Percentiles rank a stretch among this genome's conserved stretches.
Evolutionary conservation across 2,329 filamentous ascomycete species (phyloP).

Genomic region (Aureobasidium musti): DNA sequence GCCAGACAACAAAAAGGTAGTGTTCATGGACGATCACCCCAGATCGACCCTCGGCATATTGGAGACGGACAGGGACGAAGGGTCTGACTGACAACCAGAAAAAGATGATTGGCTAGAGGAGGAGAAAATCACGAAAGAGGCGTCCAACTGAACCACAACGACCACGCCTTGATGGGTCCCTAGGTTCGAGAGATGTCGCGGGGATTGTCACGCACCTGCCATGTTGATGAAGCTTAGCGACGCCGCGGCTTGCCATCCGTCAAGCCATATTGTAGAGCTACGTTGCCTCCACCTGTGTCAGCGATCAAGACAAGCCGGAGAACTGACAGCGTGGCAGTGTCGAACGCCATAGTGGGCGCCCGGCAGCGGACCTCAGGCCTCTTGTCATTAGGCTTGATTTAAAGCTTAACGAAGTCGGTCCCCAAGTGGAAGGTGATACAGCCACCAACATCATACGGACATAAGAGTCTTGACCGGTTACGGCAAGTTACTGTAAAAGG

Average conservation of each 20-base stretch:
- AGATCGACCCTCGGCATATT: conserved; percentile 21
- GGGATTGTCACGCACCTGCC: conserved; percentile 2
- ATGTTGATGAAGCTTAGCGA: conserved; percentile 18
- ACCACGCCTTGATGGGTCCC: not conserved
- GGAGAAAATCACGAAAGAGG: not conserved
- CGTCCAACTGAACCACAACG: not conserved
- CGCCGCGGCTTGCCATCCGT: conserved; percentile 3
- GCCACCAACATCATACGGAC: conserved; percentile 18
- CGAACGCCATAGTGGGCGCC: not conserved
- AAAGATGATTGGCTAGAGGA: conserved; percentile 3
- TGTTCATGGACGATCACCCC: conserved; percentile 13
- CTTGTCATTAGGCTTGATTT: not conserved
- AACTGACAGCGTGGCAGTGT: conserved; percentile 15
- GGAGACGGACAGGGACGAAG: conserved; percentile 5
- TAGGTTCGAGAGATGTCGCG: not conserved
- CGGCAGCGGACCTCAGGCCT: not conserved
- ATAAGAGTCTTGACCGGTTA: not conserved
- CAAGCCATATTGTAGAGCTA: conserved; percentile 11
- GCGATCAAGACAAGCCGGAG: not conserved
- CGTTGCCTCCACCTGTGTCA: conserved; percentile 16
- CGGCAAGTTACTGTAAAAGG: not conserved
- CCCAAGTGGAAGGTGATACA: not conserved
- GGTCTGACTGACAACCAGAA: not conserved
- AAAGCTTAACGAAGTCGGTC: conserved; percentile 11
- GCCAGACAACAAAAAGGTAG: conserved; percentile 1